A percentile compares a stretch with the other conserved stretches of the same genome.
Conservation (phyloP, 2,329 filamentous ascomycete species). For the Coniochaeta prunicola region DNA sequence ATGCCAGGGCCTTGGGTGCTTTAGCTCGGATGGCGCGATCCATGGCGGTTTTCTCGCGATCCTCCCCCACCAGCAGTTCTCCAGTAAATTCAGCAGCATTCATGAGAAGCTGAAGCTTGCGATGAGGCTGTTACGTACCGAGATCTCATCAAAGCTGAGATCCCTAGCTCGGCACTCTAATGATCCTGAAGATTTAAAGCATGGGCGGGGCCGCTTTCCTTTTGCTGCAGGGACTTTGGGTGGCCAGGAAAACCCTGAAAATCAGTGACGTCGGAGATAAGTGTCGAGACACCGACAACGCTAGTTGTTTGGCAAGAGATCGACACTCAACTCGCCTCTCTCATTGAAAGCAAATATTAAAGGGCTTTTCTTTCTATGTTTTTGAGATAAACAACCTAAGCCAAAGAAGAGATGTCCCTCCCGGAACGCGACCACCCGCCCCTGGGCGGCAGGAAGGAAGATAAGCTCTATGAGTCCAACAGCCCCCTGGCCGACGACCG, state of each 20-base stretch:
- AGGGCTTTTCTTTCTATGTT: background rate
- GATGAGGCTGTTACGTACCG: background rate
- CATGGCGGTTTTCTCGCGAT: background rate
- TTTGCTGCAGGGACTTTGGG: background rate
- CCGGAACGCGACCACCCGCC: background rate
- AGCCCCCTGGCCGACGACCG: background rate
- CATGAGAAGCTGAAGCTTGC: background rate
- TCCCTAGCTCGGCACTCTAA: background rate
- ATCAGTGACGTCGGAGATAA: constrained; percentile 1
- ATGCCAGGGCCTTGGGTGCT: background rate
- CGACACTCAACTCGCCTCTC: background rate
- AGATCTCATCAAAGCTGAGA: background rate
- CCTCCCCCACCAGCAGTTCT: background rate
- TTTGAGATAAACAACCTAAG: background rate
- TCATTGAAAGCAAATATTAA: no score
- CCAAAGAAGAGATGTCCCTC: background rate
- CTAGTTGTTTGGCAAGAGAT: background rate
- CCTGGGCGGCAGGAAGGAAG: background rate
- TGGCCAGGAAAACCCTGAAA: background rate
- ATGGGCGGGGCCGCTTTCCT: background rate
- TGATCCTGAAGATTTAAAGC: background rate
- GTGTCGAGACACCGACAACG: background rate
- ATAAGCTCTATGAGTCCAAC: background rate
- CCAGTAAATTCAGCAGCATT: background rate
- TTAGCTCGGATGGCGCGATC: background rate